Evolutionary conservation across 2,329 filamentous ascomycete genomes (phyloP), one percentile per base, ranked within the genome.

Genomic region (Fusarium armeniacum): DNA sequence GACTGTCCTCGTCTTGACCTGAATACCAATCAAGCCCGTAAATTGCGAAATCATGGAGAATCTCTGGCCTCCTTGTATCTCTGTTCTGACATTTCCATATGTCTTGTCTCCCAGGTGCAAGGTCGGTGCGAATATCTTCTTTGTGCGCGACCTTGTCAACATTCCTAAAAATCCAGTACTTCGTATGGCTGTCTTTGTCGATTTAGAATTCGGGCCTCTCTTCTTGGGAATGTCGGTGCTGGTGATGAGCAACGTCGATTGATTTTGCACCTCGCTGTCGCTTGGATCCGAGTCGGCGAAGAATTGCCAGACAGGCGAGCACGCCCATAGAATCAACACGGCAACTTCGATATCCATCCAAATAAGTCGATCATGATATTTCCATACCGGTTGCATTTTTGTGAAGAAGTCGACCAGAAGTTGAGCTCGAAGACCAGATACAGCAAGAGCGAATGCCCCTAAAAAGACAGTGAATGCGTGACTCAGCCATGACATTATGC

Each of bases 271-370:
- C 22, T 51, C 59, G 15, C 38, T 57, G 18, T 51, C 60, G 40
- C 10, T 38, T 4, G 49, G 9, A 46, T 43, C 16, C 20, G 41
- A 41, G 11, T 63, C 50, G 18, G 54, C 51, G 33, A 52, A 54
- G 40, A 47, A 50, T 26, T 76, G 72, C 49, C 81, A 77, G 13
- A 82, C 79, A 3, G 82, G 82, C 6, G 83, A 73, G 36, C 79
- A 82, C 32, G 78, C 78, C 24, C 82, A 78, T 35, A 83, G 77
- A 43, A 83, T 76, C n/a, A 82, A 78, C 0, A 80, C 76, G 2
- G 81, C 77, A 6, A 82, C 75, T 69, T 84, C 82, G 28, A 83
- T 68, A 3, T 81, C 81, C 4, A 79, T 80, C 82, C 82, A 84
- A 47, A 83, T 75, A n/a, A 82, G 62, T 8, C 76, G 73, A 62